Conservation (phyloP, 805 yeast genomes). For the Scheffersomyces amazonensis region DNA sequence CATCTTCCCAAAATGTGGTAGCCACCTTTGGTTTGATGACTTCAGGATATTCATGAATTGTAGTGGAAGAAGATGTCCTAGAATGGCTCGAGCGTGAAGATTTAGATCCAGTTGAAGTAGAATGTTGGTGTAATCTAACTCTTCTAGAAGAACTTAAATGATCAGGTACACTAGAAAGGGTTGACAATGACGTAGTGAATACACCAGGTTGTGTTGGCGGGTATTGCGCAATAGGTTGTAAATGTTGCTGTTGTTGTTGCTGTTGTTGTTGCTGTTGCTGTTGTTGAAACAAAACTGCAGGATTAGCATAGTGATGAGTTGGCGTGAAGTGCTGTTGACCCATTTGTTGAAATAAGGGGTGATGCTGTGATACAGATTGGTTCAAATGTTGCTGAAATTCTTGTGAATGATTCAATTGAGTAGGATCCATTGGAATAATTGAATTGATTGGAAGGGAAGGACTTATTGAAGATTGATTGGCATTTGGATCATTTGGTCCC, state of each 20-base stretch:
- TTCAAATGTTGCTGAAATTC: constrained; percentile 1
- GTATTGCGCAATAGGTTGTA: background rate
- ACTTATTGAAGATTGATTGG: constrained; percentile 1
- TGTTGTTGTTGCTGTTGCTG: background rate
- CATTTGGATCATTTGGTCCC: background rate
- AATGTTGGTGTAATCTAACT: background rate
- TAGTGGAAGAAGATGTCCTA: constrained; percentile 13
- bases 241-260: no score
- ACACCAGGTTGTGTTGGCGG: no score
- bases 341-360: background rate
- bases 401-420: constrained; percentile 1
- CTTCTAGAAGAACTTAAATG: no score
- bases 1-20: constrained; percentile 37
- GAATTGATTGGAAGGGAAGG: constrained; percentile 2
- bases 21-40: constrained; percentile 30
- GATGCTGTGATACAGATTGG: constrained; percentile 1
- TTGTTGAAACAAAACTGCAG: background rate
- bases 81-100: constrained; percentile 8
- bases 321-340: constrained; percentile 1
- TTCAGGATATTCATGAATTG: constrained; percentile 12
- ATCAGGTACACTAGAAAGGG: no score
- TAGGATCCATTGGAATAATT: background rate
- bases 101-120: background rate
- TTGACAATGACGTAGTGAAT: no score
- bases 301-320: constrained; percentile 1